A percentile compares a stretch with the other conserved stretches of the same genome.
These are phyloP conservation scores for Rhodotorula sp. DNA, from an alignment of 1,284 basidiomycete genomes.

Conservation along the genomic window DNA sequence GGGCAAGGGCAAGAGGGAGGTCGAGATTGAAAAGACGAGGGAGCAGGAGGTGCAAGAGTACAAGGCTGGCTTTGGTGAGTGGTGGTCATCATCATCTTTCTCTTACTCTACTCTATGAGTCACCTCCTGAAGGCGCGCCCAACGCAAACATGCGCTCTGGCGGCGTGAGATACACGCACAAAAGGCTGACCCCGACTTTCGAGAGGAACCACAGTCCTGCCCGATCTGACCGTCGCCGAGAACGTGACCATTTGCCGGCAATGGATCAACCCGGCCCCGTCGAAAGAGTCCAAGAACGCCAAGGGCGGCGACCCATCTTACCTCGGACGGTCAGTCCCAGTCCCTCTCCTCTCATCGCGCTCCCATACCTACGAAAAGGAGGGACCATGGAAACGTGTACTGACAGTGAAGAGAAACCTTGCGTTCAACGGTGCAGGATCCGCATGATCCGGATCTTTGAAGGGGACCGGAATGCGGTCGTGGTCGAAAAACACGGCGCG, in stretches of 20 bases:
- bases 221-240: slow-evolving; percentile 35
- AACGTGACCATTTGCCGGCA: slow-evolving; percentile 39
- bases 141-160: no score
- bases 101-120: no score
- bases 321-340: slow-evolving; percentile 27
- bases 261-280: slow-evolving; percentile 32
- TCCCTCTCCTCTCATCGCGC: background rate
- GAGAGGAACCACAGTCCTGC: slow-evolving; percentile 23
- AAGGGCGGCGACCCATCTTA: slow-evolving; percentile 41
- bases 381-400: background rate
- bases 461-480: slow-evolving; percentile 25
- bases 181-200: background rate
- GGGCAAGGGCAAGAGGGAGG: slow-evolving; percentile 39
- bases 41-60: slow-evolving; percentile 33
- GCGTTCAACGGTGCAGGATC: background rate
- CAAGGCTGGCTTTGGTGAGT: slow-evolving; percentile 37
- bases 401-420: background rate
- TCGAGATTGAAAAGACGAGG: slow-evolving; percentile 33
- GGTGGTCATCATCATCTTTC: background rate
- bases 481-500: slow-evolving; percentile 29
- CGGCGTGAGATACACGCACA: no score
- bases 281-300: slow-evolving; percentile 21
- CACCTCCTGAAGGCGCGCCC: no score
- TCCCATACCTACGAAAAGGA: background rate
- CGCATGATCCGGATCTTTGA: slow-evolving; percentile 34